phyloP scores from a whole-genome alignment of 179 eudicot genomes.

The Heliamphora pulchella region DNA sequence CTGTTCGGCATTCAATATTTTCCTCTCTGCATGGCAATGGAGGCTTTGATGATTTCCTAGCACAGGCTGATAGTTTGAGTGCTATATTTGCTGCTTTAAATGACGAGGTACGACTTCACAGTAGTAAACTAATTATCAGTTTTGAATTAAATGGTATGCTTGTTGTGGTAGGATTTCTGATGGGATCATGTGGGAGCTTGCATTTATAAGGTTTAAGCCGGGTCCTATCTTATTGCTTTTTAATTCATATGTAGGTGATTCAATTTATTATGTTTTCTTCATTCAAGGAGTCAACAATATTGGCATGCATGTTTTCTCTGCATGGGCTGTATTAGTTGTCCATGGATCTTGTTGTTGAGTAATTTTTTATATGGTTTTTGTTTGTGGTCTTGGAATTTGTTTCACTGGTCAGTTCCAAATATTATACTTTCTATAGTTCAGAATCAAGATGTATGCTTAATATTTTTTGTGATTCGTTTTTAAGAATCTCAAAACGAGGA shows the following conservation, averaged over 20 bases:
- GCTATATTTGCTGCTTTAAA: constrained; percentile 96
- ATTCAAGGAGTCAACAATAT: not conserved
- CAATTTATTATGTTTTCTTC: not conserved
- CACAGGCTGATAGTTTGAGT: constrained; percentile 93
- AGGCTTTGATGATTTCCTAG: constrained; percentile 87
- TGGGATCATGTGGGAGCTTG: not conserved
- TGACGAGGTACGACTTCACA: constrained; percentile 67
- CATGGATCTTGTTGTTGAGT: not conserved
- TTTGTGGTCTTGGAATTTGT: not conserved
- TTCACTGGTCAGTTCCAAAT: not conserved
- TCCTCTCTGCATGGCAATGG: constrained; percentile 69
- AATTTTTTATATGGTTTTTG: not conserved
- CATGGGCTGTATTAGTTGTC: not conserved
- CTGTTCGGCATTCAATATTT: constrained; percentile 78
- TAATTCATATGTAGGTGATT: not conserved
- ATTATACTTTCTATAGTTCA: not conserved
- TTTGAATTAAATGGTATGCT: constrained; percentile 7
- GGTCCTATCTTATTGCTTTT: not conserved
- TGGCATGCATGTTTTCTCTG: not conserved
- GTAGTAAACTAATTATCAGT: not conserved
- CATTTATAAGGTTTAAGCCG: not conserved
- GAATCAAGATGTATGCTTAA: not conserved
- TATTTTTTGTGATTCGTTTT: not conserved
- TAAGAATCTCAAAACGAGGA: not conserved
- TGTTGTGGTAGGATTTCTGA: not conserved